Percentiles rank a stretch among this genome's conserved stretches.
These are phyloP conservation scores for Boletus subcaerulescens DNA, from an alignment of 768 basidiomycete genomes.

Conservation along the genomic window DNA sequence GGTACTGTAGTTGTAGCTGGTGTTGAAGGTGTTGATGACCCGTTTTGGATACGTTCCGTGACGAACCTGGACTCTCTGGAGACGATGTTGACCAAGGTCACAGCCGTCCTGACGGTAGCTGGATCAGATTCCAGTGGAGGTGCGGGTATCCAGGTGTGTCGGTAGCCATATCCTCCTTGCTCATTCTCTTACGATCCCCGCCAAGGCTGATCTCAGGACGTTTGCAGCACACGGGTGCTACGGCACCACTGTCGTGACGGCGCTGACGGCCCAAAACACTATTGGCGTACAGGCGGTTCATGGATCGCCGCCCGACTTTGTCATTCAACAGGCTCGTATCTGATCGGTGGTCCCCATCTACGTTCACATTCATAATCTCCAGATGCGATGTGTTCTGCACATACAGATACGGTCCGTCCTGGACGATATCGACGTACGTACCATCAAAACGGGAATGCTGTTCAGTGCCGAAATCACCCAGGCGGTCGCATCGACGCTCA, in stretches of 20 bases:
- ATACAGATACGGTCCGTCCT: slow-evolving; percentile 68
- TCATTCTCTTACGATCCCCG: too few species aligned
- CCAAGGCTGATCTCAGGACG: slow-evolving; percentile 82
- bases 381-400: too few species aligned
- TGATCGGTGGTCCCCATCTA: neutral
- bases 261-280: slow-evolving; percentile 88
- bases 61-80: too few species aligned
- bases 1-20: too few species aligned
- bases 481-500: slow-evolving; percentile 52
- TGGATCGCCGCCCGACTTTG: slow-evolving; percentile 63
- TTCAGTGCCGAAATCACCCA: slow-evolving; percentile 53
- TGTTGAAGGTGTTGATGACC: too few species aligned
- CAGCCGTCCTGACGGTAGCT: slow-evolving; percentile 65
- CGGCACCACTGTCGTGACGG: slow-evolving; percentile 79
- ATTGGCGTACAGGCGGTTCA: slow-evolving; percentile 76
- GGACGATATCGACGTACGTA: slow-evolving; percentile 64
- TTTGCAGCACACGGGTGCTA: slow-evolving; percentile 78
- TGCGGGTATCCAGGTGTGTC: slow-evolving; percentile 80
- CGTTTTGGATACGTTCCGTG: too few species aligned
- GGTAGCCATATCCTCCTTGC: neutral
- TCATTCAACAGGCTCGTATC: slow-evolving; percentile 64
- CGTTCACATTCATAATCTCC: neutral
- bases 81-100: slow-evolving; percentile 12
- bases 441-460: slow-evolving; percentile 92
- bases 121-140: slow-evolving; percentile 84